These are phyloP conservation scores for Ceriops zippeliana DNA, from an alignment of 345 rosid genomes.

Conservation along the genomic window DNA sequence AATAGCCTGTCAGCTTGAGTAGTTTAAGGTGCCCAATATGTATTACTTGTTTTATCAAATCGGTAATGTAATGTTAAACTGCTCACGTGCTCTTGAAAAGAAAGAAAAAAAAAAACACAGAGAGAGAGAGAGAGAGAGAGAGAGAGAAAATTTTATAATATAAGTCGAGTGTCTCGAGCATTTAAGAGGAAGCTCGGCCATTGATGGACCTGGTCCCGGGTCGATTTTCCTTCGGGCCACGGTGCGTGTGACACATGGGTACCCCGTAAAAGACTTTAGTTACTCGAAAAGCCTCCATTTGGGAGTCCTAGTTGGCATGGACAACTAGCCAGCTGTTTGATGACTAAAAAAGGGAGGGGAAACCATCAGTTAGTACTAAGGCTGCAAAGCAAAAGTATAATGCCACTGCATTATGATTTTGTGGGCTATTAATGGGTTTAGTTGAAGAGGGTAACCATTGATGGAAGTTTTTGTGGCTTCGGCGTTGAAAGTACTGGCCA, in stretches of 20 bases:
- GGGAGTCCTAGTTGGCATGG: not conserved
- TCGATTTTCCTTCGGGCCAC: not conserved
- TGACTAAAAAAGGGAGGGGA: not conserved
- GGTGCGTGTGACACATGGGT: constrained; percentile 1
- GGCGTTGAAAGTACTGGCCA: too few species aligned
- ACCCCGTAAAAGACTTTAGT: too few species aligned
- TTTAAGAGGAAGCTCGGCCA: not conserved
- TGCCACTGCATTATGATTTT: not conserved
- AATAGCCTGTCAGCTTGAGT: too few species aligned
- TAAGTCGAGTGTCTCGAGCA: not conserved
- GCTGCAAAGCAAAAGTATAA: not conserved
- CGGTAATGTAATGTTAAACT: not conserved
- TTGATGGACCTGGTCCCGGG: not conserved
- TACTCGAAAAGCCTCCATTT: too few species aligned
- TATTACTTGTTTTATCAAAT: not conserved
- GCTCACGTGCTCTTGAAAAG: not conserved
- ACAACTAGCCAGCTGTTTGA: not conserved
- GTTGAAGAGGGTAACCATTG: not conserved
- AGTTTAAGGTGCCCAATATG: constrained; percentile 4
- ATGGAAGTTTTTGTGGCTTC: not conserved
- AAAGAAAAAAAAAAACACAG: not conserved
- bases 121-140: not conserved
- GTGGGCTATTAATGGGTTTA: not conserved
- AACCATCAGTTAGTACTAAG: not conserved
- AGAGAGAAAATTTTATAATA: not conserved